phyloP scores from a whole-genome alignment of 768 basidiomycete species.

The Dendrothele bispora region DNA sequence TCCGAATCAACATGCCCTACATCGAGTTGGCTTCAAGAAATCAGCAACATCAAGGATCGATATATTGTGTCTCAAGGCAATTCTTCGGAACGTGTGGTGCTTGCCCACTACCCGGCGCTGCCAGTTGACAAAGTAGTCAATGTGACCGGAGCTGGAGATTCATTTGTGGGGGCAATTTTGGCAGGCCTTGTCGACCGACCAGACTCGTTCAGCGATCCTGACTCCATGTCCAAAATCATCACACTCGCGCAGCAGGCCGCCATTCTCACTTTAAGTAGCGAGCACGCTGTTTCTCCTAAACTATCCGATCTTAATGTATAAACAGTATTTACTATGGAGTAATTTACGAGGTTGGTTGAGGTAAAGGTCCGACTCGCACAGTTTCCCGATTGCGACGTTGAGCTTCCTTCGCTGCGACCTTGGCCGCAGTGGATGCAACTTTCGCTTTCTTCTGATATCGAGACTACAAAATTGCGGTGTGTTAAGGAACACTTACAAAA shows the following conservation, averaged over 20 bases:
- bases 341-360: not conserved
- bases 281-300: slow-evolving; percentile 63
- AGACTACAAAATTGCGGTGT: slow-evolving; percentile 33
- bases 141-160: slow-evolving; percentile 93
- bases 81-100: slow-evolving; percentile 49
- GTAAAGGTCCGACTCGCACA: slow-evolving; percentile 63
- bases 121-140: slow-evolving; percentile 49
- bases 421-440: slow-evolving; percentile 33
- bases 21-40: slow-evolving; percentile 52
- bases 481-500: not conserved
- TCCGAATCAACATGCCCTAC: slow-evolving; percentile 34
- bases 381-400: slow-evolving; percentile 49
- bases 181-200: slow-evolving; percentile 55
- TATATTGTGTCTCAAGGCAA: slow-evolving; percentile 52
- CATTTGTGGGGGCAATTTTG: slow-evolving; percentile 82
- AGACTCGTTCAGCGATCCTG: slow-evolving; percentile 44
- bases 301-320: slow-evolving; percentile 36
- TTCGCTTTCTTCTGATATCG: slow-evolving; percentile 57
- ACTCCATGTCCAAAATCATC: slow-evolving; percentile 43
- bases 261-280: slow-evolving; percentile 54
- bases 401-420: slow-evolving; percentile 45
- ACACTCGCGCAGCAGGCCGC: slow-evolving; percentile 66
- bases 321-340: not conserved
- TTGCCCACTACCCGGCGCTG: slow-evolving; percentile 74
- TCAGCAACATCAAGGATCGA: slow-evolving; percentile 46